Base-by-base conservation (phyloP, 1,284 basidiomycete genomes). In the Ganoderma multipileum region DNA sequence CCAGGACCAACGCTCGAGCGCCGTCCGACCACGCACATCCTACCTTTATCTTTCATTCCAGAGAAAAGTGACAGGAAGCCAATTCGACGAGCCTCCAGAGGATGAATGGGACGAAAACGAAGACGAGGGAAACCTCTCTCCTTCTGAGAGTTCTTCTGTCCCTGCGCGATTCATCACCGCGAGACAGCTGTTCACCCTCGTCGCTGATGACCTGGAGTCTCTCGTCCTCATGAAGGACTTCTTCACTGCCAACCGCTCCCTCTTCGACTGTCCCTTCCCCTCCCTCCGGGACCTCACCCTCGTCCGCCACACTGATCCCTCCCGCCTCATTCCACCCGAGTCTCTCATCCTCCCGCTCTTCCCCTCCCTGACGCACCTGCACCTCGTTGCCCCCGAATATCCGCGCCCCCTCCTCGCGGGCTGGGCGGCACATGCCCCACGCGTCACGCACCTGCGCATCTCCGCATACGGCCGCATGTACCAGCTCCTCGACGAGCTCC, bases 301-400 rank as follows among this genome's bases (percentile, higher is more conserved):
- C 52, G 26, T 65, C 36, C 59, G 39, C 7, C 65, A 60, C 52
- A 2, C 44, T 58, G 50, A 57, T 41, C 54, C 26, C 11, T 14
- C n/a, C 39, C 23, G 30, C 11, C 41, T 61, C 26, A 3, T 41
- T 26, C 23, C 55, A 18, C n/a, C 23, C 50, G 2, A 3, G 2
- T 39, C 47, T 3, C n/a, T 1, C 23, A 8, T 18, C 28, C 7
- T 39, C 9, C 59, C 58, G 8, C 65, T 64, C 63, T 65, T 67
- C 44, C 65, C 69, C 11, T 60, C 60, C 9, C 47, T 64, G 36
- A 65, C 65, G 12, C 66, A 54, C 30, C 60, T 70, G 33, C 69
- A 70, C 36, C 5, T 70, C 44, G 63, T 65, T 16, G 54, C n/a
- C n/a, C 54, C 55, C 0, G 18, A 23, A n/a, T 23, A 12, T 18